A percentile compares a stretch with the other conserved stretches of the same genome.
phyloP scores from a whole-genome alignment of 176 grass and related monocot species.

The Musa acuminata region DNA sequence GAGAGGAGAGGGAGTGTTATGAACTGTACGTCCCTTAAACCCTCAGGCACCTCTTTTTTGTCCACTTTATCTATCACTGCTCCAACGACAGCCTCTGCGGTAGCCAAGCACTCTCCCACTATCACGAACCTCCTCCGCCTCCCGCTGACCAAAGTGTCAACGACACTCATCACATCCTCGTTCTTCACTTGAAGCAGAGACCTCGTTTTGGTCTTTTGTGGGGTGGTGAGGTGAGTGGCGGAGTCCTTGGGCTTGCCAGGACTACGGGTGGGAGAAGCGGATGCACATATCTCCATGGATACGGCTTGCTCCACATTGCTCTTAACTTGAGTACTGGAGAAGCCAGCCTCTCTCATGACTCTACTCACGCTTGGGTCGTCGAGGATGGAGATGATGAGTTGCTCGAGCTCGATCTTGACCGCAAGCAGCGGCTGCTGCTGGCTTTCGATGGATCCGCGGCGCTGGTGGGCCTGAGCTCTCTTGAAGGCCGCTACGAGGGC shows the following conservation, averaged over 20 bases:
- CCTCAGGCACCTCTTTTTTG: slow-evolving; percentile 49
- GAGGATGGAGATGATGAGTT: slow-evolving; percentile 93
- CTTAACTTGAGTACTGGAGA: slow-evolving; percentile 92
- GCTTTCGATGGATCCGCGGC: slow-evolving; percentile 67
- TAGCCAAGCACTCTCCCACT: slow-evolving; percentile 37
- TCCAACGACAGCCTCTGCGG: slow-evolving; percentile 39
- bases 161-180: slow-evolving; percentile 46
- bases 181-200: background rate
- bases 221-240: slow-evolving; percentile 40
- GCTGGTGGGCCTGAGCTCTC: slow-evolving; percentile 88
- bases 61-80: slow-evolving; percentile 68
- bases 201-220: slow-evolving; percentile 14
- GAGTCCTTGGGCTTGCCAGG: background rate
- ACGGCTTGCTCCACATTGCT: slow-evolving; percentile 85
- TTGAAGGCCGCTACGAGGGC: slow-evolving; percentile 95
- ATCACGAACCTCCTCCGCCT: slow-evolving; percentile 40
- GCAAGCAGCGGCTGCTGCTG: slow-evolving; percentile 88
- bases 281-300: slow-evolving; percentile 20
- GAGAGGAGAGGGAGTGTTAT: slow-evolving; percentile 42
- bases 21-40: slow-evolving; percentile 58
- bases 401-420: slow-evolving; percentile 92
- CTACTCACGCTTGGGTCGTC: slow-evolving; percentile 97
- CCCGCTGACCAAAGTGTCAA: slow-evolving; percentile 50
- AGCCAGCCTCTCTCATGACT: slow-evolving; percentile 95
- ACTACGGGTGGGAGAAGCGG: slow-evolving; percentile 29